A percentile compares a stretch with the other conserved stretches of the same genome.
These are phyloP conservation scores for Priceomyces castillae DNA, from an alignment of 805 yeast genomes.

Conservation along the genomic window DNA sequence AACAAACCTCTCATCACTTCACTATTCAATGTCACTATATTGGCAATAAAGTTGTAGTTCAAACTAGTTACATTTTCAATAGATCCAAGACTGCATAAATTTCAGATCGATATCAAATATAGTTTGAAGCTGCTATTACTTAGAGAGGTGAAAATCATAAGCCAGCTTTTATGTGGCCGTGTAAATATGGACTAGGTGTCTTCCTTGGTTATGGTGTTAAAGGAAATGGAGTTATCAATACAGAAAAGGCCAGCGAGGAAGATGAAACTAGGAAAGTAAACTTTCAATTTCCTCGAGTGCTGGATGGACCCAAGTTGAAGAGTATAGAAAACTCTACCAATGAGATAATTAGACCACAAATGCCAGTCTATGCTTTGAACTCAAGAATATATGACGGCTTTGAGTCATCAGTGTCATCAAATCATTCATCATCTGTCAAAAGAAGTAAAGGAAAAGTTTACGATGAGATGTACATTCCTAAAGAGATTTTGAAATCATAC, in stretches of 20 bases:
- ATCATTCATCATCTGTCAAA: background rate
- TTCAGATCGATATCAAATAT: background rate
- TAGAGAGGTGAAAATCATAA: background rate
- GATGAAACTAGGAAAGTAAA: conserved; percentile 6
- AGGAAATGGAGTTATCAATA: conserved; percentile 28
- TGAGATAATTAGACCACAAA: conserved; percentile 9
- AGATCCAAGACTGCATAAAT: background rate
- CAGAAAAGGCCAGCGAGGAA: background rate
- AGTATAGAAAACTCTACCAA: conserved; percentile 10
- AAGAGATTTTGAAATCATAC: conserved; percentile 17
- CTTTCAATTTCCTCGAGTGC: conserved; percentile 23
- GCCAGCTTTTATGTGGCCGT: conserved; percentile 36
- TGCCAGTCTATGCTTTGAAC: conserved; percentile 8
- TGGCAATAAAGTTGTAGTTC: too few species aligned
- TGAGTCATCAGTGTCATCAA: conserved; percentile 6
- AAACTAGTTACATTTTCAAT: background rate
- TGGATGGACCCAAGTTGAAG: conserved; percentile 15
- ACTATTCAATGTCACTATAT: background rate
- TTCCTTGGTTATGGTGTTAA: conserved; percentile 44
- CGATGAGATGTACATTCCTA: conserved; percentile 21
- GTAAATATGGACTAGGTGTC: conserved; percentile 33
- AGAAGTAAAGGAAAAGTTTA: background rate
- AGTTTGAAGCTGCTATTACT: background rate
- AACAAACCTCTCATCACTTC: background rate
- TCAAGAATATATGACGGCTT: conserved; percentile 12